A percentile compares a stretch with the other conserved stretches of the same genome.
phyloP scores from a whole-genome alignment of 768 basidiomycete genomes.

The Kondoa subrosea region DNA sequence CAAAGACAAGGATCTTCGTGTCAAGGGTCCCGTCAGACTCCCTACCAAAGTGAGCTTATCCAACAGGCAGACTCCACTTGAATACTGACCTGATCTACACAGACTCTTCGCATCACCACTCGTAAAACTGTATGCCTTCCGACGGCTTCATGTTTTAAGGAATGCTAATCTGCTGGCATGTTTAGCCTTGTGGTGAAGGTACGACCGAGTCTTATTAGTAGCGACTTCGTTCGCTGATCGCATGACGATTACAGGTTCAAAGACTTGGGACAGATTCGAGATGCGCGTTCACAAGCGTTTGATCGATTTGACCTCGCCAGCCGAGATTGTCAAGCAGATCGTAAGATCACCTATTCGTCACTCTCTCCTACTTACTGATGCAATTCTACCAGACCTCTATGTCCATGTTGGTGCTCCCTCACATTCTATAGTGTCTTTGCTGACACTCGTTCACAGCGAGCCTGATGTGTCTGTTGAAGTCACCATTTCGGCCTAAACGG shows the following conservation, averaged over 20 bases:
- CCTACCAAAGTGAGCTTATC: conserved; percentile 63
- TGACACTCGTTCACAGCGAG: neutral
- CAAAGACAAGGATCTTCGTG: conserved; percentile 98
- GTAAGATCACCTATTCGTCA: conserved; percentile 39
- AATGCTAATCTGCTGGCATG: conserved; percentile 1
- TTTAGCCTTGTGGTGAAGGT: conserved; percentile 96
- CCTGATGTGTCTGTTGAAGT: conserved; percentile 23
- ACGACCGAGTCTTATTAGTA: conserved; percentile 39
- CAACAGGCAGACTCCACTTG: neutral
- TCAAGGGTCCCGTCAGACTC: conserved; percentile 96
- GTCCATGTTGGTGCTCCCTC: conserved; percentile 37
- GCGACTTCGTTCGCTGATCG: neutral
- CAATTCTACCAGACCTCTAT: conserved; percentile 63
- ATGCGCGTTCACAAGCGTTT: conserved; percentile 98
- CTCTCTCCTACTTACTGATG: neutral
- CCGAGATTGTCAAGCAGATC: conserved; percentile 99
- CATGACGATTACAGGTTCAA: neutral
- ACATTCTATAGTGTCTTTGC: conserved; percentile 68
- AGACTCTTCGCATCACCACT: conserved; percentile 79
- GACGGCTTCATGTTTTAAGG: neutral
- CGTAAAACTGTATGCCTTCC: conserved; percentile 69
- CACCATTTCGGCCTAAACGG: conserved; percentile 10
- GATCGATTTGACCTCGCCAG: conserved; percentile 95
- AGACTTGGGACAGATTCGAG: conserved; percentile 99
- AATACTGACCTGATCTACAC: neutral